Base-by-base conservation (phyloP, 345 rosid species). In the Brassica nigra region DNA sequence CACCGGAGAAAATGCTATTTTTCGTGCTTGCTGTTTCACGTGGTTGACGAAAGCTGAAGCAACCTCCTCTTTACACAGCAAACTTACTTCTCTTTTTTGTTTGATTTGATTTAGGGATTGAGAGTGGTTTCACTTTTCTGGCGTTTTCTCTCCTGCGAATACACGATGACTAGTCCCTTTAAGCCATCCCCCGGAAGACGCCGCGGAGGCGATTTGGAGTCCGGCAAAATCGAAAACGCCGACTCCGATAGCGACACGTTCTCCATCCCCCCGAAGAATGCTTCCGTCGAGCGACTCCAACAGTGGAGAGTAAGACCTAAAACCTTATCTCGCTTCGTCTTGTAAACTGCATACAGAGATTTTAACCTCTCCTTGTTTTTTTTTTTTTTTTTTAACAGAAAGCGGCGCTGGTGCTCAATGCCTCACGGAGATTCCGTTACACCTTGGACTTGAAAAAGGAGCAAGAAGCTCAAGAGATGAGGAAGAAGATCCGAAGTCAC, bases 381-480 rank as follows among this genome's bases (percentile, higher is more conserved):
- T 9, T 0, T 66, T 0, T 66, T 18, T 18, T 23, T 42, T 42
- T 33, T 27, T 73, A 54, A 68, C 80, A 96, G 99, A 97, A 88
- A 93, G 99, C 99, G 20, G 97, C 97, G 0, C 86, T 96, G 68
- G 99, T 96, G 71, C 88, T 96, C 39, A 96, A 96, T 75, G 99
- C 99, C 75, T 96, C 98, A 57, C 90, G 99, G 65, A 90, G 99
- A 33, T 96, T 96, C 74, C 89, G 99, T 61, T 96, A 96, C 84
- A 96, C 99, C 42, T 80, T 96, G 85, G 95, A 96, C 83, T 86
- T 96, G 86, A 90, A 90, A 76, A 93, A 88, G 88, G 87, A 90
- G 80, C 95, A 90, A 68, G 97, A 96, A 83, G 89, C 83, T 78
- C 87, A 65, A 52, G 84, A 81, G 47, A 79, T 87, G 58, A 80